Conservation (phyloP, 345 rosid species). For the Erodium maritimum region DNA sequence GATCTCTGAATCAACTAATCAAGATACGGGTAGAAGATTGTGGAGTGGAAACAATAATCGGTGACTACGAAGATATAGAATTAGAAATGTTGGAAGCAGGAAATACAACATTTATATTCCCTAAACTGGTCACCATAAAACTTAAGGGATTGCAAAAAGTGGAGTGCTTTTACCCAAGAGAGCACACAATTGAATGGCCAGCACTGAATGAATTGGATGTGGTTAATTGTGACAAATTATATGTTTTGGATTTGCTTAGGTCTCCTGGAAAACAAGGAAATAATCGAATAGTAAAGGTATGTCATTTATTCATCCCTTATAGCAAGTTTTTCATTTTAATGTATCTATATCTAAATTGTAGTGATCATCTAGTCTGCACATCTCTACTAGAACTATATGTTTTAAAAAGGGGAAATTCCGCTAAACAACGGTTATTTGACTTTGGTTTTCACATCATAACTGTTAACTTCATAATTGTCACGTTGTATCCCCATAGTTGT, state of each 20-base stretch:
- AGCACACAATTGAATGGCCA: not conserved
- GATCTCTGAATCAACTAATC: too few species aligned
- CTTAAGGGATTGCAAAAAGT: not conserved
- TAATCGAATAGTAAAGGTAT: not conserved
- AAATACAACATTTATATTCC: not conserved
- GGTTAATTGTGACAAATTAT: not conserved
- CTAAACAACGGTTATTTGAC: too few species aligned
- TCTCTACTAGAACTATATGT: too few species aligned
- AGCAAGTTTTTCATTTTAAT: too few species aligned
- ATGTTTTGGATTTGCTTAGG: not conserved
- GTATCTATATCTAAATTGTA: too few species aligned
- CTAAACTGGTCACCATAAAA: not conserved
- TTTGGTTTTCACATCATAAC: too few species aligned
- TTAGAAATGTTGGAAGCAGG: not conserved
- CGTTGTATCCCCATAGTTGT: too few species aligned
- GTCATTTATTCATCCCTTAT: not conserved
- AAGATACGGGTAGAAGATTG: too few species aligned
- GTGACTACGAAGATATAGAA: not conserved
- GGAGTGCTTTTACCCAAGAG: not conserved
- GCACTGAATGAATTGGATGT: not conserved
- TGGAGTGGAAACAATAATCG: too few species aligned
- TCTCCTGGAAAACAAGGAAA: not conserved
- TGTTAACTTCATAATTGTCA: too few species aligned
- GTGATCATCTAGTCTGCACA: too few species aligned
- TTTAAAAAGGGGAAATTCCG: too few species aligned